Evolutionary conservation across 257 asterid genomes (phyloP).

Genomic region (Primulina tabacum): DNA sequence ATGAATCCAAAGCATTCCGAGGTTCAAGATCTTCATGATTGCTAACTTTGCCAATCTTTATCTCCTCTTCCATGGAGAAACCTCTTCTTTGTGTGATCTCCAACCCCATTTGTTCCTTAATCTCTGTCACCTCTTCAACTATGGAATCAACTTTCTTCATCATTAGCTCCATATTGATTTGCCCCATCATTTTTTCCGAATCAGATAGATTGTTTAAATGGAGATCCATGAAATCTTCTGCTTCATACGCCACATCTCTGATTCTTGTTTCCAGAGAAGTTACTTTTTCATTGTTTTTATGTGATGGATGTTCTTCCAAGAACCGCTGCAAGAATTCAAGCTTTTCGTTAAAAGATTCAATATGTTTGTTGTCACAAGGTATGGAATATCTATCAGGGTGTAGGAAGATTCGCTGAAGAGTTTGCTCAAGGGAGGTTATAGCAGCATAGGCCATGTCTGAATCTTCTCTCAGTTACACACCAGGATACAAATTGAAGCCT

Average conservation of each 20-base stretch:
- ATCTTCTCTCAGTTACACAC: too few species aligned
- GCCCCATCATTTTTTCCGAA: background rate
- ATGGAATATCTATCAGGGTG: background rate
- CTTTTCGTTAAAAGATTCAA: background rate
- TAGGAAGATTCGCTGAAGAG: background rate
- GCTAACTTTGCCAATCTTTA: background rate
- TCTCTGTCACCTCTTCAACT: background rate
- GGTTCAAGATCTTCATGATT: background rate
- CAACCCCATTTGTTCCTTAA: too few species aligned
- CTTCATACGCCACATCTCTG: constrained; percentile 1
- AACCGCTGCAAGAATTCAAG: background rate
- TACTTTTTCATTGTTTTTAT: background rate
- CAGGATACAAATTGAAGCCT: too few species aligned
- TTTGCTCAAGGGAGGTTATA: constrained; percentile 14
- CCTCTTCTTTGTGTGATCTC: too few species aligned
- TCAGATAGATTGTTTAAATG: background rate
- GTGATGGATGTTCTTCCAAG: constrained; percentile 1
- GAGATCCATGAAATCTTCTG: constrained; percentile 23
- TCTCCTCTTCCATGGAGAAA: background rate
- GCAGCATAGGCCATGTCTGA: constrained; percentile 23
- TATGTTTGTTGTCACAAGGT: background rate
- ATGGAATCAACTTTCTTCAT: constrained; percentile 1
- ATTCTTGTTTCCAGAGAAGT: background rate
- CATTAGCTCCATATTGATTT: background rate
- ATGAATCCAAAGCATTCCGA: background rate